phyloP scores from a whole-genome alignment of 2,329 filamentous ascomycete species.

The Fusarium dlaminii region DNA sequence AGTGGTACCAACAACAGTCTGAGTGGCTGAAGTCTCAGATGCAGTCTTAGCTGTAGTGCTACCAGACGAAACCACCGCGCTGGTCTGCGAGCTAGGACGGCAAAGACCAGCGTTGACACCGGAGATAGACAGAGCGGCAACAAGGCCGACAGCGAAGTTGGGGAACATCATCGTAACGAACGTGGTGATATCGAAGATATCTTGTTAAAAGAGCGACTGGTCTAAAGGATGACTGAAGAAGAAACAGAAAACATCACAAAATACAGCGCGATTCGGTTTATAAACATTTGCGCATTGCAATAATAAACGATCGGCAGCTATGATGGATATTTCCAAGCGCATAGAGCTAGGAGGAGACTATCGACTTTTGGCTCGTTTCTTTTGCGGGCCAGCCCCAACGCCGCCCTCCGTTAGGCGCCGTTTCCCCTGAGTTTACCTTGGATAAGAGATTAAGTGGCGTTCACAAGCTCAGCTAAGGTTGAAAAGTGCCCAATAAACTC shows the following conservation, averaged over 20 bases:
- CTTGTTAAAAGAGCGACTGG: not conserved
- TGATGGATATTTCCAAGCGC: not conserved
- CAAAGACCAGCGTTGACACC: slow-evolving; percentile 1
- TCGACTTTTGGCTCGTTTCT: not conserved
- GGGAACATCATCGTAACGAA: slow-evolving; percentile 2
- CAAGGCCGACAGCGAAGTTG: not conserved
- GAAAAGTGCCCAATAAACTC: not conserved
- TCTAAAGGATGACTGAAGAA: not conserved
- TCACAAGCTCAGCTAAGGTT: not conserved
- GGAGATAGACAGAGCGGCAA: not conserved
- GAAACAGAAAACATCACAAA: not conserved
- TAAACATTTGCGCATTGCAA: not conserved
- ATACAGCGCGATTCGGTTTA: not conserved
- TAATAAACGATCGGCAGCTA: not conserved
- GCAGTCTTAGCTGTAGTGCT: not conserved
- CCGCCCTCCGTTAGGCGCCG: not conserved
- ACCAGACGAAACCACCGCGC: not conserved
- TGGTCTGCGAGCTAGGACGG: not conserved
- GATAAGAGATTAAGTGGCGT: not conserved
- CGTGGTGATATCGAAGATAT: not conserved
- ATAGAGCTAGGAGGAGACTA: not conserved
- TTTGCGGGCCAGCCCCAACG: not conserved
- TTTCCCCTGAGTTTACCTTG: not conserved
- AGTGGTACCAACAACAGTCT: not conserved
- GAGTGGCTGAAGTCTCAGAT: not conserved